Conservation (phyloP, 371 early-diverging fungal genomes). For the Racocetra persica region DNA sequence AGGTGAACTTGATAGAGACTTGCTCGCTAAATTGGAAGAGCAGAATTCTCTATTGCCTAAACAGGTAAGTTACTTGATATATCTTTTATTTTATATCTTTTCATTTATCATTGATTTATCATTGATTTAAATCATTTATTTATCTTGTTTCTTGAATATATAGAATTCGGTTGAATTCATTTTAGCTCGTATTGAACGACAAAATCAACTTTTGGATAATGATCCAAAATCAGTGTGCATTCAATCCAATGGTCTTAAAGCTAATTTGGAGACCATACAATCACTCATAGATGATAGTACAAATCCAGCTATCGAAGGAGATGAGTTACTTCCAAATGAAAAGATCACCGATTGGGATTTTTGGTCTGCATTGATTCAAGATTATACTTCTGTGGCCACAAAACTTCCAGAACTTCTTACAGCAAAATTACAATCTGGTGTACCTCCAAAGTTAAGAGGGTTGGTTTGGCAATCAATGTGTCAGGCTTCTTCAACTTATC, state of each 20-base stretch:
- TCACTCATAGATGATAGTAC: neutral
- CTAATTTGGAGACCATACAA: conserved; percentile 18
- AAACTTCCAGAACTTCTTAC: conserved; percentile 68
- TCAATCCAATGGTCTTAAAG: conserved; percentile 3
- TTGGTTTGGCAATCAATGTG: conserved; percentile 94
- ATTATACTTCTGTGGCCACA: conserved; percentile 74
- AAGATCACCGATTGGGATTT: conserved; percentile 82
- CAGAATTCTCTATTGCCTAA: conserved; percentile 41
- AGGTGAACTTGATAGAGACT: conserved; percentile 24
- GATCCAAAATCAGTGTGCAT: conserved; percentile 54
- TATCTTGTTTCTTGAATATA: neutral
- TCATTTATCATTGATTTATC: neutral
- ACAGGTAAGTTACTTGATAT: conserved; percentile 15
- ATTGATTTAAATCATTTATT: too few relatives aligned
- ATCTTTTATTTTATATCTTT: neutral
- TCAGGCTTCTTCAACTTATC: conserved; percentile 74
- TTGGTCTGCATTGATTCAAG: conserved; percentile 88
- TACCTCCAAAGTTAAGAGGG: conserved; percentile 89
- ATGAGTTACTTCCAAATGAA: conserved; percentile 8
- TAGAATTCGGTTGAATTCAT: conserved; percentile 56
- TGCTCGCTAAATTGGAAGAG: conserved; percentile 39
- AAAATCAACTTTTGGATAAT: conserved; percentile 63
- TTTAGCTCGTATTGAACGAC: conserved; percentile 71
- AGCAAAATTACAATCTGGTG: conserved; percentile 79
- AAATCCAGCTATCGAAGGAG: neutral